Conservation (phyloP, 164 flowering plant species). For the Santalum album region DNA sequence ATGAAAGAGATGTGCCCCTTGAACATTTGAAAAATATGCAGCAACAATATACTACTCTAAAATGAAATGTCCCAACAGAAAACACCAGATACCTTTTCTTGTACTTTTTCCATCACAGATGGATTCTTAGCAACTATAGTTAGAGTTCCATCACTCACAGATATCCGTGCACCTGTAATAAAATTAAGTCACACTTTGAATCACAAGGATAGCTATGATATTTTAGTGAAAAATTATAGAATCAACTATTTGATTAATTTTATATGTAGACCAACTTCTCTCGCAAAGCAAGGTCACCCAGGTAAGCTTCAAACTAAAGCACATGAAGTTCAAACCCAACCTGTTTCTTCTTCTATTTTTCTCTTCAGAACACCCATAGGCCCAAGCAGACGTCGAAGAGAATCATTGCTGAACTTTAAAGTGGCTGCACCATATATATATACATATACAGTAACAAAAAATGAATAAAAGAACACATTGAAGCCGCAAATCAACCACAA, state of each 20-base stretch:
- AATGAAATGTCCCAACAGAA: background rate
- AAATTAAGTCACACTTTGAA: background rate
- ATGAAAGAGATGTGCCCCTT: no score
- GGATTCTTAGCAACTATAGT: constrained; percentile 85
- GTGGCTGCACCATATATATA: constrained; percentile 41
- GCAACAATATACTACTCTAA: background rate
- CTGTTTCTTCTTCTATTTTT: constrained; percentile 88
- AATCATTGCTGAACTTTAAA: constrained; percentile 65
- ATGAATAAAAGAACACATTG: background rate
- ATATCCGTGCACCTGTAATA: constrained; percentile 62
- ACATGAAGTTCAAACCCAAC: constrained; percentile 24
- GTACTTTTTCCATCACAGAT: constrained; percentile 63
- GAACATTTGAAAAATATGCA: no score
- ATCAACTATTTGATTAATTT: no score
- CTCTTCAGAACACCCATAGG: constrained; percentile 73
- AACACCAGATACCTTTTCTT: constrained; percentile 52
- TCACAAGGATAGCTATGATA: no score
- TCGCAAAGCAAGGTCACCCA: no score
- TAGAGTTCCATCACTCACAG: constrained; percentile 70
- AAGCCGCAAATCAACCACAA: background rate
- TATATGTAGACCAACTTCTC: no score
- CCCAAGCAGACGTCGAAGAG: constrained; percentile 79
- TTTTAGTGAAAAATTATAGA: no score
- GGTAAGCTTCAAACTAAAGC: no score
- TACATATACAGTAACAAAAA: background rate